Percentiles rank a stretch among this genome's conserved stretches.
Evolutionary conservation across 1,139 yeast genomes (phyloP).

Genomic region (Zygosaccharomyces sapae): DNA sequence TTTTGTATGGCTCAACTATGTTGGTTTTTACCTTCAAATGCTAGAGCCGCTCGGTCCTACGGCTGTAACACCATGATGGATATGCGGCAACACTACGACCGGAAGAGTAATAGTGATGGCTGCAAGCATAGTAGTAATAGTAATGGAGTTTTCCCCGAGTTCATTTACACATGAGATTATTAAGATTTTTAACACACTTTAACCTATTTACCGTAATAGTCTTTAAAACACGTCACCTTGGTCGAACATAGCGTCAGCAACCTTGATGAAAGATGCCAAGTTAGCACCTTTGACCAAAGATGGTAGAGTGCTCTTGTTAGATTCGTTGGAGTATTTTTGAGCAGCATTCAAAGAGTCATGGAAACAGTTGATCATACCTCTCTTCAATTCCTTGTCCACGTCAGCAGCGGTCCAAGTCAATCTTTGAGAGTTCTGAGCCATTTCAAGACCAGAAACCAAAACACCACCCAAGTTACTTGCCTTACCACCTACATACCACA

Average conservation of each 20-base stretch:
- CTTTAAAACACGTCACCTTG: constrained; percentile 75
- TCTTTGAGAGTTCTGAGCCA: constrained; percentile 99
- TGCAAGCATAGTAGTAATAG: not conserved
- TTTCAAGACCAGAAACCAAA: constrained; percentile 96
- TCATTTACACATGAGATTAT: constrained; percentile 6
- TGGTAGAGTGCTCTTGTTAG: constrained; percentile 57
- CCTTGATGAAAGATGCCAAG: constrained; percentile 98
- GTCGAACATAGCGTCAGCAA: constrained; percentile 96
- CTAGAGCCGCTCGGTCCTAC: too few species aligned
- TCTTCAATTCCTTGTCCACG: constrained; percentile 82
- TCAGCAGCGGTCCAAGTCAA: constrained; percentile 81
- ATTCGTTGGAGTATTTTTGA: constrained; percentile 67
- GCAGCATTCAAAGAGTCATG: constrained; percentile 90
- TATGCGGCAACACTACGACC: too few species aligned
- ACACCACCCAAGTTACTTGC: constrained; percentile 99
- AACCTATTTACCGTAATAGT: constrained; percentile 3
- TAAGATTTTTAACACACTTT: not conserved
- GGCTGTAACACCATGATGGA: too few species aligned
- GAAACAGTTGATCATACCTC: constrained; percentile 91
- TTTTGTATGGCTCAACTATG: too few species aligned
- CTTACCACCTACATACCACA: constrained; percentile 99
- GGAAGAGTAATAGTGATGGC: not conserved
- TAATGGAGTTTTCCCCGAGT: not conserved
- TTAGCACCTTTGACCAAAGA: constrained; percentile 97
- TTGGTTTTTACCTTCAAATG: too few species aligned